These are phyloP conservation scores for Hygrophorus russula DNA, from an alignment of 768 basidiomycete genomes.

Conservation along the genomic window DNA sequence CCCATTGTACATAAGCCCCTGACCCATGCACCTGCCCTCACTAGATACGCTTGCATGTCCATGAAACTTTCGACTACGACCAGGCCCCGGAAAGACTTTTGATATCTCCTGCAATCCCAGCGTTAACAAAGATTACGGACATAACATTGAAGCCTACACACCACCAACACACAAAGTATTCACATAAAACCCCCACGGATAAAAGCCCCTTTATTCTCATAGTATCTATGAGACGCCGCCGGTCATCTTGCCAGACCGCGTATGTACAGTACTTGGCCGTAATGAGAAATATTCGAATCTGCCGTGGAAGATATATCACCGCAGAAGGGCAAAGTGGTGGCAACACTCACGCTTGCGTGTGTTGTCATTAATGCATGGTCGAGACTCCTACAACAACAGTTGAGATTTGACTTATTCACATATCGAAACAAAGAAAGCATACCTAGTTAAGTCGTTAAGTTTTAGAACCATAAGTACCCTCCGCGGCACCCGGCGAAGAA, in stretches of 20 bases:
- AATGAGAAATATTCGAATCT: constrained; percentile 84
- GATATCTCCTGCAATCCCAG: constrained; percentile 39
- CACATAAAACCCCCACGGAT: constrained; percentile 31
- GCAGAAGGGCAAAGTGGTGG: constrained; percentile 1
- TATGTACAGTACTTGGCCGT: constrained; percentile 80
- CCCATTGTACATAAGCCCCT: constrained; percentile 48
- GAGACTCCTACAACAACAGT: constrained; percentile 40
- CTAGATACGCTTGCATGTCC: constrained; percentile 48
- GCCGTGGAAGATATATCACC: constrained; percentile 10
- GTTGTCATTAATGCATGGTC: constrained; percentile 85
- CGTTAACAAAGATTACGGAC: constrained; percentile 1
- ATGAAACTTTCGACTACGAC: constrained; percentile 46
- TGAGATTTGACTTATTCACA: constrained; percentile 5
- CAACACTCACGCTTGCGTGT: constrained; percentile 53
- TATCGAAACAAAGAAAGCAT: constrained; percentile 7
- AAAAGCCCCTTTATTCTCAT: constrained; percentile 43
- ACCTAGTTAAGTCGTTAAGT: constrained; percentile 79
- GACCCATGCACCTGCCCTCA: constrained; percentile 54
- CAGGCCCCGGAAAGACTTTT: constrained; percentile 38
- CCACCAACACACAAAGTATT: constrained; percentile 62
- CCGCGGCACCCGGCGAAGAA: constrained; percentile 78
- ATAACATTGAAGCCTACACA: constrained; percentile 22
- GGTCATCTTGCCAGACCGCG: constrained; percentile 71
- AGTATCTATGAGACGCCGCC: constrained; percentile 27
- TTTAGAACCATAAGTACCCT: constrained; percentile 78